phyloP scores from a whole-genome alignment of 768 basidiomycete species.

The Neoboletus magnificus region DNA sequence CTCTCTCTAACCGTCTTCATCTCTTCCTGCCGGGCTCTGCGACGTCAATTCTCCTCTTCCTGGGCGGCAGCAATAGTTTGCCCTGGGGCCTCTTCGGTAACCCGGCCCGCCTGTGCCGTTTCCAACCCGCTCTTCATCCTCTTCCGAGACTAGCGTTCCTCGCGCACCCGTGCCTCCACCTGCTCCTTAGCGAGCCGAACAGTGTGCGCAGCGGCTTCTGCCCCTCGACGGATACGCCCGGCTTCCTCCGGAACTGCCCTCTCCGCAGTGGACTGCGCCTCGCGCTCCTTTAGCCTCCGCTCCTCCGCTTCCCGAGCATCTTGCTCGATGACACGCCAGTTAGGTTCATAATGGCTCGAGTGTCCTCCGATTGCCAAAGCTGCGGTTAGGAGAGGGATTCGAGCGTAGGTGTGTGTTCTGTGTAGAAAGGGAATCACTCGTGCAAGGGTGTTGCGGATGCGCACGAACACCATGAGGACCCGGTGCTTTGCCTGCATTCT shows the following conservation, averaged over 20 bases:
- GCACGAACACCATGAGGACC: not conserved
- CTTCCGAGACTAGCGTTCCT: constrained; percentile 23
- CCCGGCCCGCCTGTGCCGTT: constrained; percentile 21
- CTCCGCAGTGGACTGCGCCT: constrained; percentile 19
- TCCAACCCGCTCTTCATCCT: constrained; percentile 16
- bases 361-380: constrained; percentile 22
- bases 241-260: constrained; percentile 23
- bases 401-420: not conserved
- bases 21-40: constrained; percentile 19
- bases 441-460: not conserved
- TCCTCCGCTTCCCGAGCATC: constrained; percentile 20
- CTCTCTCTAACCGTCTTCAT: constrained; percentile 11
- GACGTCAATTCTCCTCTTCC: constrained; percentile 25
- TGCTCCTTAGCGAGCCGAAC: constrained; percentile 21
- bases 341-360: constrained; percentile 23
- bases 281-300: constrained; percentile 11
- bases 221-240: constrained; percentile 19
- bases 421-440: too few species aligned
- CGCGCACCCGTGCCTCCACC: constrained; percentile 25
- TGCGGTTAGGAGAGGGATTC: not conserved
- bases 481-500: not conserved
- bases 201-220: constrained; percentile 21
- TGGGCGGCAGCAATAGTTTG: constrained; percentile 21
- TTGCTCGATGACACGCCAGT: constrained; percentile 23
- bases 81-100: constrained; percentile 24